Base-by-base conservation (phyloP, 176 grass and related monocot genomes). In the Lolium rigidum region DNA sequence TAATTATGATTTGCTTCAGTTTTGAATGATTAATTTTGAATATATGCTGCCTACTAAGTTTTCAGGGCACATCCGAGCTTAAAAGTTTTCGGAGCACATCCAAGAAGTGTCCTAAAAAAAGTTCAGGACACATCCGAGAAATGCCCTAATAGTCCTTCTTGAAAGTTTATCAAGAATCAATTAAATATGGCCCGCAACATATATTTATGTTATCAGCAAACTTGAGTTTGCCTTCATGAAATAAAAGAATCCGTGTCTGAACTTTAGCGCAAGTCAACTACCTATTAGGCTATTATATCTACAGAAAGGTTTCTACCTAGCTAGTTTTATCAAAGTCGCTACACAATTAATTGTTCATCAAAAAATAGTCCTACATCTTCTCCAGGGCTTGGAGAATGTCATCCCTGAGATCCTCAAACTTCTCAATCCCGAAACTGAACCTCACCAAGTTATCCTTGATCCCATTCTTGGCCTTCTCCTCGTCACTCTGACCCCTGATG, bases 361-460 rank as follows among this genome's bases (percentile, higher is more conserved):
- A 1, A 5, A 31, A 31, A n/a, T 38, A 5, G 75, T 31, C 0
- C 31, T 88, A 94, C 21, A 91, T 83, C 25, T 80, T 90, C 5
- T 89, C 83, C 2, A 89, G 73, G 28, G 92, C 92, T 15, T 85
- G 92, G 21, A 91, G 15, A 41, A 94, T 91, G 11, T 91, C 92
- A 39, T 88, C 84, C 49, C 82, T 91, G 0, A 94, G 28, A 79
- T 91, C 89, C 72, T 94, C 87, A 16, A 89, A 91, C 20, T 78
- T 90, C 62, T 94, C 92, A 20, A 94, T 86, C 7, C 92, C 89
- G 24, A 94, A 91, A 49, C 89, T 94, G 31, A 94, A 87, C 69
- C 92, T 80, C 9, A 90, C 83, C 48, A 93, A 56, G 44, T 84
- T 90, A 35, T 91, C 89, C 76, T 82, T 91, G 76, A 91, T 91